These are phyloP conservation scores for Aspergillus sp. DNA, from an alignment of 2,329 filamentous ascomycete species.

Conservation along the genomic window DNA sequence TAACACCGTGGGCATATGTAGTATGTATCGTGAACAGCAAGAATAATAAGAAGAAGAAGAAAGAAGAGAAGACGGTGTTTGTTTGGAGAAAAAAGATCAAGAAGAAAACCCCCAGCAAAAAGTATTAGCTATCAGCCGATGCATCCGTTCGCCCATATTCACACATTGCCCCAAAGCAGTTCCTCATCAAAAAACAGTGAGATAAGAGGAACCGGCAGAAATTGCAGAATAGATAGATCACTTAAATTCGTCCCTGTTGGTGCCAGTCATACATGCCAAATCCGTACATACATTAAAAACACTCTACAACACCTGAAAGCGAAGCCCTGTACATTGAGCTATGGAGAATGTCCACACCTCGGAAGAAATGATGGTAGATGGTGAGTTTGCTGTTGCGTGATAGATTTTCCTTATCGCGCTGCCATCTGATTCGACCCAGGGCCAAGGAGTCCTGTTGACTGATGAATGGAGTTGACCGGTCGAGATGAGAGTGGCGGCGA, in stretches of 20 bases:
- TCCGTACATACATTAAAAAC: constrained; percentile 24
- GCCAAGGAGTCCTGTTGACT: constrained; percentile 31
- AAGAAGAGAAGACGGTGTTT: background rate
- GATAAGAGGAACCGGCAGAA: constrained; percentile 7
- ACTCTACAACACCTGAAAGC: constrained; percentile 20
- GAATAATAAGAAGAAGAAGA: background rate
- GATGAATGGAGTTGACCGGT: constrained; percentile 34
- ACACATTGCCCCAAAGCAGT: constrained; percentile 15
- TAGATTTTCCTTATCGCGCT: constrained; percentile 26
- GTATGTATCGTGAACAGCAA: background rate
- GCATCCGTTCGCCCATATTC: constrained; percentile 18
- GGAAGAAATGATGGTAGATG: background rate
- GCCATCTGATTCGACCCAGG: constrained; percentile 35
- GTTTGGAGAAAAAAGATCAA: constrained; percentile 3
- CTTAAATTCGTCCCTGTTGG: constrained; percentile 14
- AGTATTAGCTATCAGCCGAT: constrained; percentile 3
- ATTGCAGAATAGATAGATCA: constrained; percentile 15
- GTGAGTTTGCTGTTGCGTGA: constrained; percentile 2
- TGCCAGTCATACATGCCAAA: constrained; percentile 25
- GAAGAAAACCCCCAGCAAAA: constrained; percentile 8
- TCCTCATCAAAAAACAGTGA: background rate
- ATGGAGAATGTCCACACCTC: constrained; percentile 3
- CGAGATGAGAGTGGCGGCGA: constrained; percentile 35
- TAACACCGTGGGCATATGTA: background rate
- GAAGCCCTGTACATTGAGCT: constrained; percentile 18